Base-by-base conservation (phyloP, 2,329 filamentous ascomycete genomes). In the Orbilia blumenaviensis region DNA sequence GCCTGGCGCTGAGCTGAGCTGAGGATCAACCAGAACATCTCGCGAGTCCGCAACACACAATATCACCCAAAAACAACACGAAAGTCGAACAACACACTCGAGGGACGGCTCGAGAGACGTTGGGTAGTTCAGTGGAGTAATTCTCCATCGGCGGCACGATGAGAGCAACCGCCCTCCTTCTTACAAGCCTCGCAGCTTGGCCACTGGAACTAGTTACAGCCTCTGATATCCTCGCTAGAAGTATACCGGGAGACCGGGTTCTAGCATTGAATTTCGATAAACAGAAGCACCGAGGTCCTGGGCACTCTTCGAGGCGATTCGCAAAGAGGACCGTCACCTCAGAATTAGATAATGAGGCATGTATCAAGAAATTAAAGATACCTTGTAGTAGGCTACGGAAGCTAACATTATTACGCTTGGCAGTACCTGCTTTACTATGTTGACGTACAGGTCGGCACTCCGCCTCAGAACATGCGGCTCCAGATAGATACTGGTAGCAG, bases 401-500 rank as follows among this genome's bases (percentile, higher is more conserved):
- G 2, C 46, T 52, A 32, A 48, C n/a, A n/a, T n/a, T n/a, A n/a
- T 50, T 36, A 10, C 34, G 27, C 12, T 23, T 64, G n/a, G 25
- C 60, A 80, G 79, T 79, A 80, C 42, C 75, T 78, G 25, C 68
- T 80, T 7, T 89, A 89, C 82, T 88, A 86, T 80, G 85, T 86
- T 34, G 84, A 87, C 60, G 85, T 90, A 38, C 82, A 83, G n/a
- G 82, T 90, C 44, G 89, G 89, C 61, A 88, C 87, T 0, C 88
- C 88, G 0, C 83, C 84, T 0, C 88, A 90, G 81, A 81, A 82
- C 2, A 81, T 89, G 60, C 84, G 82, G 64, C 83, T 90, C 78
- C 84, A 87, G 27, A 84, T 90, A 76, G 88, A 90, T 81, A 90
- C 88, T 1, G 89, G 88, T 25, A 89, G 87, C 81, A 89, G 86